phyloP scores from a whole-genome alignment of 2,329 filamentous ascomycete genomes.

The Cyphellophora europaea region DNA sequence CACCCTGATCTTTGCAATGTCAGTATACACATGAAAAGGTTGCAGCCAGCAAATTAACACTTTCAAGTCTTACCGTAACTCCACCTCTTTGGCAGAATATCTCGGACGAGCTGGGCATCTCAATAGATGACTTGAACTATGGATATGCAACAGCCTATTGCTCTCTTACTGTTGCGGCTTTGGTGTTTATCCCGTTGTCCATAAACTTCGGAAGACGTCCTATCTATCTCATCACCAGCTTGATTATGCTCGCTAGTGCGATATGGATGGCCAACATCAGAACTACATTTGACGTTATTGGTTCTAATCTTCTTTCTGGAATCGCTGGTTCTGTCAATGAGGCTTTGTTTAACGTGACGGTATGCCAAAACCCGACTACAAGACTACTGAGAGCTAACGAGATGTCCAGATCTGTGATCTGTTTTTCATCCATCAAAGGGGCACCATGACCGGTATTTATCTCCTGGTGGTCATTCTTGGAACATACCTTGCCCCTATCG shows the following conservation, averaged over 20 bases:
- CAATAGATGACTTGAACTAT: slow-evolving; percentile 29
- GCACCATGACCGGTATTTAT: slow-evolving; percentile 42
- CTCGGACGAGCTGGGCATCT: slow-evolving; percentile 31
- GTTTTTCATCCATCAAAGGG: slow-evolving; percentile 43
- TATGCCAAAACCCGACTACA: slow-evolving; percentile 3
- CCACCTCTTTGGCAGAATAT: slow-evolving; percentile 31
- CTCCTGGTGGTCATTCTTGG: slow-evolving; percentile 31
- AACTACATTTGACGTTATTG: slow-evolving; percentile 31
- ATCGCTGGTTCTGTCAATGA: slow-evolving; percentile 33
- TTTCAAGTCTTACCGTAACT: slow-evolving; percentile 25
- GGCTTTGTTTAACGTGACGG: slow-evolving; percentile 33
- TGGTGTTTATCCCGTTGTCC: slow-evolving; percentile 34
- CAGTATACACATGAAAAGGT: slow-evolving; percentile 4
- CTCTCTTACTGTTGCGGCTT: slow-evolving; percentile 27
- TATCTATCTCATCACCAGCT: slow-evolving; percentile 30
- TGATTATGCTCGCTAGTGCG: slow-evolving; percentile 24
- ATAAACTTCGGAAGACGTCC: slow-evolving; percentile 33
- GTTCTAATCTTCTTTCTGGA: slow-evolving; percentile 31
- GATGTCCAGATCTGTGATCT: slow-evolving; percentile 33
- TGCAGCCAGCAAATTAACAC: not conserved
- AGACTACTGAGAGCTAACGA: not conserved
- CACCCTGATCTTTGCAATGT: slow-evolving; percentile 21
- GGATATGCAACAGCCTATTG: slow-evolving; percentile 33
- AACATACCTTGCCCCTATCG: slow-evolving; percentile 27
- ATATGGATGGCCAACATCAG: slow-evolving; percentile 34